Percentiles rank a stretch among this genome's conserved stretches.
Evolutionary conservation across 2,329 filamentous ascomycete species (phyloP).

Genomic region (Raffaelea deltoideospora): DNA sequence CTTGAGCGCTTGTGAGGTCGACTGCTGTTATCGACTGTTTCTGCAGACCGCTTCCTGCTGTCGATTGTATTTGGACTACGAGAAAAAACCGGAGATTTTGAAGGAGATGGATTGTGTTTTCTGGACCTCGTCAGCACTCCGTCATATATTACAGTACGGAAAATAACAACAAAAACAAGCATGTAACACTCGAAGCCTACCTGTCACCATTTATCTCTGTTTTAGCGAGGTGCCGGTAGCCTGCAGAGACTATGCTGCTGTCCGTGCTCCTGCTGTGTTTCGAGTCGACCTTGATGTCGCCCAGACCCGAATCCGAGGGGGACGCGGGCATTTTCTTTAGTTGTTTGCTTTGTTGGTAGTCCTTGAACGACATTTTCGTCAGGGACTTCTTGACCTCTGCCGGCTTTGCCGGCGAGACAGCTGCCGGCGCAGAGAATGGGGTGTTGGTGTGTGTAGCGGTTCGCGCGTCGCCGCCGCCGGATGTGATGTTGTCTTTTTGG

Average conservation of each 20-base stretch:
- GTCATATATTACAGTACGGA: too few species aligned
- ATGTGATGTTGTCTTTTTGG: not conserved
- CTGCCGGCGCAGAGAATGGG: not conserved
- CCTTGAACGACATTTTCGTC: slow-evolving; percentile 37
- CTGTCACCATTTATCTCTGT: slow-evolving; percentile 15
- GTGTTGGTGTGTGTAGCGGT: not conserved
- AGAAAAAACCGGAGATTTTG: slow-evolving; percentile 17
- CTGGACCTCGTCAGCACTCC: too few species aligned
- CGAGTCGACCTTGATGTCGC: slow-evolving; percentile 3
- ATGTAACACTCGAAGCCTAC: slow-evolving; percentile 6
- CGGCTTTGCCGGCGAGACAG: slow-evolving; percentile 3
- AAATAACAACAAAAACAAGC: not conserved
- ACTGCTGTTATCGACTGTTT: slow-evolving; percentile 30
- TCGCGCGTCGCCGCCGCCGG: not conserved
- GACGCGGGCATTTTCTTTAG: slow-evolving; percentile 26
- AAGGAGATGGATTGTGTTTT: slow-evolving; percentile 9
- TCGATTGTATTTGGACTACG: slow-evolving; percentile 22
- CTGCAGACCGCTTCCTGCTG: slow-evolving; percentile 29
- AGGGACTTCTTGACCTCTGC: slow-evolving; percentile 20
- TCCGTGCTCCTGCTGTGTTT: slow-evolving; percentile 9
- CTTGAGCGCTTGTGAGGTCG: slow-evolving; percentile 31
- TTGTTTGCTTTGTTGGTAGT: slow-evolving; percentile 40
- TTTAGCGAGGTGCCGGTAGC: slow-evolving; percentile 6
- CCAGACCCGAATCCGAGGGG: slow-evolving; percentile 14
- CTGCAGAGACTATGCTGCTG: slow-evolving; percentile 6